Evolutionary conservation across 495 filamentous ascomycete genomes (phyloP), one percentile per base, ranked within the genome.

Genomic region (Achaetomiella virescens): DNA sequence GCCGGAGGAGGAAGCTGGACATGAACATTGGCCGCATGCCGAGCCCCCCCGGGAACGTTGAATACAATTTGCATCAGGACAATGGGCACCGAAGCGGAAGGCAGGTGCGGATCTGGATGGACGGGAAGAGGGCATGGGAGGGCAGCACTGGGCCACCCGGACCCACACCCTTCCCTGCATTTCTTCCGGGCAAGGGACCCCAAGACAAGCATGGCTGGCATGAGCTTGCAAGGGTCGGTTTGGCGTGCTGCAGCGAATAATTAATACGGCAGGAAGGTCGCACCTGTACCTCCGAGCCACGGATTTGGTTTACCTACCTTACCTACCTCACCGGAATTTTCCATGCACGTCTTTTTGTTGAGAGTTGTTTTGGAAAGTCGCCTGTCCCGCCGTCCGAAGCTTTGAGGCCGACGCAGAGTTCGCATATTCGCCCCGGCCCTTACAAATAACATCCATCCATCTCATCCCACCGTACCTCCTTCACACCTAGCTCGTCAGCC

Each of bases 241-340:
- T 48, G 47, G 60, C 38, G 48, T 54, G 56, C 52, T 47, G 56
- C 52, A 57, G 48, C 31, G 6, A 31, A 24, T 43, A 53, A 35
- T 53, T 20, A 45, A 46, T 20, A 45, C 42, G n/a, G 6, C 29
- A 11, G 38, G 40, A 6, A 31, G 24, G 41, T 46, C 43, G 42
- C 42, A 38, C 52, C 42, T 18, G 50, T 11, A 42, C 27, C 40
- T 35, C 50, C 18, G 18, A 17, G n/a, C 37, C 37, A 52, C 36
- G 17, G 45, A 21, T 38, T 3, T 18, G 20, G 21, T 49, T 49
- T 22, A 2, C 40, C 11, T 18, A 11, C 21, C 6, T 31, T 31
- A 5, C 5, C 27, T 31, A 31, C 4, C 9, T 31, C 27, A n/a
- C n/a, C n/a, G n/a, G 5, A 31, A 5, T 31, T 31, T 31, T 20